Evolutionary conservation across 371 early-diverging fungal species (phyloP), one percentile per base, ranked within the genome.

Genomic region (Mortierella sp.): DNA sequence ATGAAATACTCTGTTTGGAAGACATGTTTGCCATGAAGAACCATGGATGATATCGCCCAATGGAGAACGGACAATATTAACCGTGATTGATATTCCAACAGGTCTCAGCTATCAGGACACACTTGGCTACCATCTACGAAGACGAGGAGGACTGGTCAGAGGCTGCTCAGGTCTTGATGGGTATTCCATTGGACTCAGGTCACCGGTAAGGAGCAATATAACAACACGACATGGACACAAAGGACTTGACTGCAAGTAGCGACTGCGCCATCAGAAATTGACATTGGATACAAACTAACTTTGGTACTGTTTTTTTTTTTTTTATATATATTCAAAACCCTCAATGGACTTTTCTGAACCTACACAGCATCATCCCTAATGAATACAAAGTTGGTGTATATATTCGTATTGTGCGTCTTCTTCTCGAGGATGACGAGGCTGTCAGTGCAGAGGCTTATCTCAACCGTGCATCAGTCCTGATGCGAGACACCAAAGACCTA

Each of bases 341-440:
- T 50, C 50, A n/a, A 50, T 21, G n/a, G 16, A 5, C n/a, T n/a
- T 50, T 10, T 32, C 22, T 6, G 10, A 24, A 13, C 33, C 40
- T 36, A 36, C 36, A 24, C 70, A 93, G 93, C 33, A 85, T 89
- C 24, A 89, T 95, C 60, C 86, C 94, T 0, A 92, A 94, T 69
- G 92, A 93, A 45, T 93, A 94, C 72, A 94, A 94, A 66, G 87
- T 94, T n/a, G 83, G 86, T 21, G 90, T 95, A 6, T 96, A 96
- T 74, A 91, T 97, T 65, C 93, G 92, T 32, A 96, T 97, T 69
- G 94, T 94, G 21, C 94, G 92, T 13, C 86, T 97, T 16, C 80
- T 94, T 10, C 87, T 97, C 48, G 96, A 96, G 77, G 95, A 93
- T 48, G 96, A 96, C 32, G 96, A 97, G 77, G 88, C 94, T 10